These are phyloP conservation scores for Neurospora terricola DNA, from an alignment of 495 filamentous ascomycete genomes.

Conservation along the genomic window DNA sequence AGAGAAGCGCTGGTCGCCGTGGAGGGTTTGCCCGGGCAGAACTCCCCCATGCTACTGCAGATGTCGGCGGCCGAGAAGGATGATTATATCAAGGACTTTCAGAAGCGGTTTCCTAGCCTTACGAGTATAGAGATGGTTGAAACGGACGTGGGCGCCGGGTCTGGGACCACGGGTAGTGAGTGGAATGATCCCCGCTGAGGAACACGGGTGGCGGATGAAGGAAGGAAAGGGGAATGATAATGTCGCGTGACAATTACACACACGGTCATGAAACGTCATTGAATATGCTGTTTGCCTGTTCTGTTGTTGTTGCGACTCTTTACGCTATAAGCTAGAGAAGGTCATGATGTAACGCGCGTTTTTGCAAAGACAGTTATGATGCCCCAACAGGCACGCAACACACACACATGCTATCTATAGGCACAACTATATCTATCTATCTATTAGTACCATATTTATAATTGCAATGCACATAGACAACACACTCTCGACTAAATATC, in stretches of 20 bases:
- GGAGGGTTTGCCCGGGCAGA: conserved; percentile 28
- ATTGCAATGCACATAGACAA: neutral
- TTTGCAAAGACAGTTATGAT: neutral
- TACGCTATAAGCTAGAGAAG: neutral
- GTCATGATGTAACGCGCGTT: neutral
- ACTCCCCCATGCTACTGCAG: conserved; percentile 26
- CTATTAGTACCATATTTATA: neutral
- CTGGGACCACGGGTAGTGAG: neutral
- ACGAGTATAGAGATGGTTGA: conserved; percentile 76
- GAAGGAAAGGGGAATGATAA: neutral
- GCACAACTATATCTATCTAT: neutral
- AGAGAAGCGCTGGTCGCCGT: conserved; percentile 28
- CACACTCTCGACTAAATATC: too few relatives aligned
- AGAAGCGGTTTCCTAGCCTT: conserved; percentile 71
- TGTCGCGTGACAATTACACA: neutral
- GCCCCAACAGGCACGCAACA: neutral
- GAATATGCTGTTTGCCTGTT: neutral
- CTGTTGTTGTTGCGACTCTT: neutral
- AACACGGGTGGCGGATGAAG: neutral
- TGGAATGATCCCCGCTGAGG: neutral
- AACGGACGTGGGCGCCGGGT: conserved; percentile 29
- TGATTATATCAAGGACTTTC: conserved; percentile 55
- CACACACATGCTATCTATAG: neutral
- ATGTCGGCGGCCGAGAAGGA: conserved; percentile 41
- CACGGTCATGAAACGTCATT: neutral